Evolutionary conservation across 108 stramenopile genomes (phyloP), one percentile per base, ranked within the genome.

Genomic region (Discostella pseudostelligera): DNA sequence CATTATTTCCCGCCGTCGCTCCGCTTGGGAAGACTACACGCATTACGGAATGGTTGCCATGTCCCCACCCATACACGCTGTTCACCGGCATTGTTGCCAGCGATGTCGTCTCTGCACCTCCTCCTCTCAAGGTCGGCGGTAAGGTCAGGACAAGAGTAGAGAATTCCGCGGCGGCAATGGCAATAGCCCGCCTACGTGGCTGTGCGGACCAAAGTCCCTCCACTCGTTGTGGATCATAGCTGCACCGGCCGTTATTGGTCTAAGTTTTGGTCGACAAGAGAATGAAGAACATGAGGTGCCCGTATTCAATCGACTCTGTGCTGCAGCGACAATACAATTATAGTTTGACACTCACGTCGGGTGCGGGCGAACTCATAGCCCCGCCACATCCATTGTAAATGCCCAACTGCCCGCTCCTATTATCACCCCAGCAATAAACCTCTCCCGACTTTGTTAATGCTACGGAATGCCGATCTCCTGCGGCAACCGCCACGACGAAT

Each of bases 361-460:
- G 3, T 32, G 32, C 3, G 3, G 32, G 32, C 32, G 32, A 32
- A 5, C 32, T 32, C 32, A 32, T 32, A 4, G 24, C 40, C 19
- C 25, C 43, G 35, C 49, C 61, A 39, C 74, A 44, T 63, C 29
- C 42, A 77, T 81, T 11, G 67, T 24, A 42, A 5, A 80, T 62
- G 14, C 88, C 92, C 44, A 93, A 65, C 59, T 94, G 93, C 0
- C 87, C 93, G 9, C 74, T 57, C 10, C 77, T 59, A 63, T 94
- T 94, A 64, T 87, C 86, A 4, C 93, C 93, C 89, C 89, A 94
- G 22, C 84, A 85, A 55, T 84, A 94, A 4, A 94, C 87, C 63
- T 87, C 87, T 12, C 93, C 93, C 28, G 51, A 28, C 46, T 62
- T 68, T 4, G 85, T 77, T 47, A 94, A 64, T 9, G 89, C 93